A percentile compares a stretch with the other conserved stretches of the same genome.
Evolutionary conservation across 1,284 basidiomycete species (phyloP).

Genomic region (Sporisorium graminicola): DNA sequence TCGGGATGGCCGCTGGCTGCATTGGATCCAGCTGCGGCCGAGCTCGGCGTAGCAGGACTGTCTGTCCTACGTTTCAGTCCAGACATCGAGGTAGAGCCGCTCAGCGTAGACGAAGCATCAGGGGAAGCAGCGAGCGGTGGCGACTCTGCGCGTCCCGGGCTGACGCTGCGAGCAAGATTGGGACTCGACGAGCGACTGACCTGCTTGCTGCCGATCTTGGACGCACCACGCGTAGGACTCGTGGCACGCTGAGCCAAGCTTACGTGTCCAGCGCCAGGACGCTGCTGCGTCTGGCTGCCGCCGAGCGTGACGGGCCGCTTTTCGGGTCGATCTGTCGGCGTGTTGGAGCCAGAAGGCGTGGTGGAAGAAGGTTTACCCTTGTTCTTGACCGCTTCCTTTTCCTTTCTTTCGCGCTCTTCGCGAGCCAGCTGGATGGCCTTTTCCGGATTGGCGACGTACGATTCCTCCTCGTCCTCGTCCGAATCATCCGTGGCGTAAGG

Average conservation of each 20-base stretch:
- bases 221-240: slow-evolving; percentile 42
- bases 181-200: slow-evolving; percentile 49
- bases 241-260: slow-evolving; percentile 60
- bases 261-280: slow-evolving; percentile 57
- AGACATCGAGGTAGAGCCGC: too few species aligned
- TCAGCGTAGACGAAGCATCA: slow-evolving; percentile 1
- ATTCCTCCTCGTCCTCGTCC: slow-evolving; percentile 64
- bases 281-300: slow-evolving; percentile 29
- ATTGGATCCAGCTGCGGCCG: slow-evolving; percentile 5
- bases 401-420: slow-evolving; percentile 62
- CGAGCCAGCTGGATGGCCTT: slow-evolving; percentile 65
- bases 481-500: slow-evolving; percentile 65
- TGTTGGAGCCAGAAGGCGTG: slow-evolving; percentile 39
- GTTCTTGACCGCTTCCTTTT: slow-evolving; percentile 49
- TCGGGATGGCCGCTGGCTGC: slow-evolving; percentile 28
- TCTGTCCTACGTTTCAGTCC: slow-evolving; percentile 50
- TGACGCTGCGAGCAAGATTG: slow-evolving; percentile 26
- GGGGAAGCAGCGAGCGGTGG: slow-evolving; percentile 21
- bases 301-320: slow-evolving; percentile 37
- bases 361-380: slow-evolving; percentile 35
- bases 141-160: slow-evolving; percentile 43
- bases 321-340: slow-evolving; percentile 38
- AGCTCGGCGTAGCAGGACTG: slow-evolving; percentile 7
- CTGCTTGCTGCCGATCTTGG: slow-evolving; percentile 55
- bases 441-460: slow-evolving; percentile 67